Evolutionary conservation across 441 rosid species (phyloP).

Genomic region (Populus trichocarpa): DNA sequence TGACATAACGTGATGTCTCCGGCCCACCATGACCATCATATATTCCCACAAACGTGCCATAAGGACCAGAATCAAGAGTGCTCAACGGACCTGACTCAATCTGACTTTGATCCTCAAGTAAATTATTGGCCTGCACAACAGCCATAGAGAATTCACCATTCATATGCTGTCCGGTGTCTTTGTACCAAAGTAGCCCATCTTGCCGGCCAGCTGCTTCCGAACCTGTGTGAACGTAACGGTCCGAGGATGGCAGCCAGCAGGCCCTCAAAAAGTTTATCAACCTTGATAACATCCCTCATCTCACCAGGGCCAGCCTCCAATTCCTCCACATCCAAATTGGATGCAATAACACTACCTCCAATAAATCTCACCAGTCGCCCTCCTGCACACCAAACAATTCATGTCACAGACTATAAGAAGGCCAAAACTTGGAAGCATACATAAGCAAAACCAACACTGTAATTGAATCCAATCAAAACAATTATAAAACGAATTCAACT

Average conservation of each 20-base stretch:
- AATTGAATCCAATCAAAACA: constrained; percentile 5
- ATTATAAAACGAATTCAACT: constrained; percentile 5
- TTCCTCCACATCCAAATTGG: constrained; percentile 55
- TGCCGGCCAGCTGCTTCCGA: constrained; percentile 76
- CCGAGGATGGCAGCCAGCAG: constrained; percentile 72
- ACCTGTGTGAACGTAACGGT: constrained; percentile 33
- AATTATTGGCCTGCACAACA: constrained; percentile 93
- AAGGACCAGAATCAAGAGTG: constrained; percentile 63
- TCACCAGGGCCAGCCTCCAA: constrained; percentile 54
- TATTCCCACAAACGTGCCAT: constrained; percentile 85
- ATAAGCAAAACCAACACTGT: constrained; percentile 1
- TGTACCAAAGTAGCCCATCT: constrained; percentile 91
- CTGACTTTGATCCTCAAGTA: constrained; percentile 97
- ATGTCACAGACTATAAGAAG: neutral
- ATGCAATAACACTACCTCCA: constrained; percentile 29
- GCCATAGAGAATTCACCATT: constrained; percentile 97
- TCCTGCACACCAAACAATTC: constrained; percentile 12
- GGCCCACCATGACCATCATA: constrained; percentile 99
- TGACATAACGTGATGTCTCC: constrained; percentile 79
- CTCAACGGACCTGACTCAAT: constrained; percentile 80
- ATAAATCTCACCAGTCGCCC: constrained; percentile 8
- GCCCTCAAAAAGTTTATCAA: constrained; percentile 83
- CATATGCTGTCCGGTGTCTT: constrained; percentile 79
- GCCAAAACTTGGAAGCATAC: constrained; percentile 3
- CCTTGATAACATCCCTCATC: constrained; percentile 97